phyloP scores from a whole-genome alignment of 2,329 filamentous ascomycete species.

The Aspergillus nomiae region DNA sequence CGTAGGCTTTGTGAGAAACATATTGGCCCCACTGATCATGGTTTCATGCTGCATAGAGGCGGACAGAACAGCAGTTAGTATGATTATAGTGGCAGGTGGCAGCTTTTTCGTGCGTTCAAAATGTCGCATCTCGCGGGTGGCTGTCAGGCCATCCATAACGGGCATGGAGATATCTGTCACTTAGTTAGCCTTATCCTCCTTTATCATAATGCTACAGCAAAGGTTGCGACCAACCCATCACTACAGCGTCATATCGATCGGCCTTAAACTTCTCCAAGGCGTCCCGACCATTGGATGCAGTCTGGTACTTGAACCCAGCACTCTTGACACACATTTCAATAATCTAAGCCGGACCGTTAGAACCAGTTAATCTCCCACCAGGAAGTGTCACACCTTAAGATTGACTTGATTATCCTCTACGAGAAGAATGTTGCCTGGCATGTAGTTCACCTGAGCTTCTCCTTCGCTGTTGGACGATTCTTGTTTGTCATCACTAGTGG shows the following conservation, averaged over 20 bases:
- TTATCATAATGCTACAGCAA: too few relatives aligned
- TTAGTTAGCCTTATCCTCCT: background rate
- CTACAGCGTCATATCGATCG: constrained; percentile 9
- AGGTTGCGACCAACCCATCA: constrained; percentile 22
- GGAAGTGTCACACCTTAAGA: constrained; percentile 26
- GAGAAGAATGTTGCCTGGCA: constrained; percentile 23
- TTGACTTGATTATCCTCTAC: constrained; percentile 46
- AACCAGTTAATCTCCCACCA: background rate
- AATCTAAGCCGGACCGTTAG: constrained; percentile 8
- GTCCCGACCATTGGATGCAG: constrained; percentile 20
- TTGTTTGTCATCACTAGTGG: background rate
- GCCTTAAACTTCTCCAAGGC: constrained; percentile 21
- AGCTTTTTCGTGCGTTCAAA: constrained; percentile 19
- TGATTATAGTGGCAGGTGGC: constrained; percentile 22
- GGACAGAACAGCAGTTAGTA: constrained; percentile 29
- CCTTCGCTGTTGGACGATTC: background rate
- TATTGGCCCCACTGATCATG: constrained; percentile 26
- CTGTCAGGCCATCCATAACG: constrained; percentile 34
- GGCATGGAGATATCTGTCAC: constrained; percentile 37
- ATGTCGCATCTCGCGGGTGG: constrained; percentile 30
- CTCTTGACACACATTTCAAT: constrained; percentile 19
- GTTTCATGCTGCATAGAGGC: constrained; percentile 31
- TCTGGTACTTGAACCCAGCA: constrained; percentile 15
- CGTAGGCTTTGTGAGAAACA: constrained; percentile 35
- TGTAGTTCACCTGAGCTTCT: background rate